phyloP scores from a whole-genome alignment of 2,329 filamentous ascomycete genomes.

The Ramularia endophylla region DNA sequence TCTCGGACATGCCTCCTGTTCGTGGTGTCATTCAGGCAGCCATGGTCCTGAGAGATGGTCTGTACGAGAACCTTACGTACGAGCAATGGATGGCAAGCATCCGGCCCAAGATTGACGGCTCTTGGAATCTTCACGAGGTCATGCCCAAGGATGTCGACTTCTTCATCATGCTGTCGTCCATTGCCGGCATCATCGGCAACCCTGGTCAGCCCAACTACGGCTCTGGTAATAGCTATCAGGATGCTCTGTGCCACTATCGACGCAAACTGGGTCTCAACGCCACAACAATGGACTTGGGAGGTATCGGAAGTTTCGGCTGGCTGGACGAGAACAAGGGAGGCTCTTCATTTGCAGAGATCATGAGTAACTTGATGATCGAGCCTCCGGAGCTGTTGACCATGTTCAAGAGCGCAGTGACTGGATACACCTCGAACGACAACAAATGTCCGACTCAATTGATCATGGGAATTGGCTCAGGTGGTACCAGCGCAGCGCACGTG shows the following conservation, averaged over 20 bases:
- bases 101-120: constrained; percentile 24
- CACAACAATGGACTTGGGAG: constrained; percentile 48
- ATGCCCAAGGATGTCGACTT: no score
- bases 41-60: neutral
- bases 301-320: constrained; percentile 29
- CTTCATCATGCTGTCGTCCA: neutral
- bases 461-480: neutral
- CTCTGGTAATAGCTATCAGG: constrained; percentile 13
- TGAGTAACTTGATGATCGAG: neutral
- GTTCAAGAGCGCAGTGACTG: neutral
- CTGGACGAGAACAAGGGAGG: neutral
- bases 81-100: constrained; percentile 11
- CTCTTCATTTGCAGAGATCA: neutral
- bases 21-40: neutral
- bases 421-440: neutral
- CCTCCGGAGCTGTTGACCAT: neutral
- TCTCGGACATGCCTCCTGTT: neutral
- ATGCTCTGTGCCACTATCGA: constrained; percentile 29
- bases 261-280: constrained; percentile 37
- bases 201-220: constrained; percentile 17
- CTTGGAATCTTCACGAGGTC: constrained; percentile 23
- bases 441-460: neutral
- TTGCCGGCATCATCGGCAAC: neutral
- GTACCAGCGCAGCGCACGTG: neutral
- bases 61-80: constrained; percentile 3